phyloP scores from a whole-genome alignment of 768 basidiomycete species.

The Austroboletus festivus region DNA sequence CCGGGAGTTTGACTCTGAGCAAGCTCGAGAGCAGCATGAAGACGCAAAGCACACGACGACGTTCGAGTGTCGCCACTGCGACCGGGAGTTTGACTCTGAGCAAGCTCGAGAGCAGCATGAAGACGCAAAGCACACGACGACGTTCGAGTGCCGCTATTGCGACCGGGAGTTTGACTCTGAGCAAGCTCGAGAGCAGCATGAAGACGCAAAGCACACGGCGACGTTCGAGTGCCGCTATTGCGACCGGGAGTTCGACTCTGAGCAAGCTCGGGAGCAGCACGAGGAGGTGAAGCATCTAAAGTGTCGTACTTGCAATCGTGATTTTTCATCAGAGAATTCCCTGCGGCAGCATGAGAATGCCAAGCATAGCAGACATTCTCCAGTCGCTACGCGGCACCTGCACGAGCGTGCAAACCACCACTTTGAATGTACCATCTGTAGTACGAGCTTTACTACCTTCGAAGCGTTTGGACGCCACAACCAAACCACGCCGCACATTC shows the following conservation, averaged over 20 bases:
- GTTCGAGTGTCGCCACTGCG: neutral
- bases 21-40: constrained; percentile 12
- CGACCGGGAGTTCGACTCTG: neutral
- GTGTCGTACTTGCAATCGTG: constrained; percentile 6
- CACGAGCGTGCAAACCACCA: neutral
- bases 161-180: neutral
- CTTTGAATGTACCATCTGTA: neutral
- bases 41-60: neutral
- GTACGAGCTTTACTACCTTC: neutral
- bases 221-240: neutral
- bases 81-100: neutral
- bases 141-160: neutral
- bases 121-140: constrained; percentile 2
- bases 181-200: constrained; percentile 7
- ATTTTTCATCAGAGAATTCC: constrained; percentile 4
- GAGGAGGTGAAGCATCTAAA: constrained; percentile 11
- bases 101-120: constrained; percentile 9
- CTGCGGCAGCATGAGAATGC: neutral
- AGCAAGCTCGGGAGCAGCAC: constrained; percentile 7
- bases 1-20: constrained; percentile 1
- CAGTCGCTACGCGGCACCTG: neutral
- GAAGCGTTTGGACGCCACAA: neutral
- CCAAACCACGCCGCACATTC: neutral
- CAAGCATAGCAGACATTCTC: neutral
- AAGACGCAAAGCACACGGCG: constrained; percentile 4